Conservation (phyloP, 306 rosid species). For the Biancaea sappan region DNA sequence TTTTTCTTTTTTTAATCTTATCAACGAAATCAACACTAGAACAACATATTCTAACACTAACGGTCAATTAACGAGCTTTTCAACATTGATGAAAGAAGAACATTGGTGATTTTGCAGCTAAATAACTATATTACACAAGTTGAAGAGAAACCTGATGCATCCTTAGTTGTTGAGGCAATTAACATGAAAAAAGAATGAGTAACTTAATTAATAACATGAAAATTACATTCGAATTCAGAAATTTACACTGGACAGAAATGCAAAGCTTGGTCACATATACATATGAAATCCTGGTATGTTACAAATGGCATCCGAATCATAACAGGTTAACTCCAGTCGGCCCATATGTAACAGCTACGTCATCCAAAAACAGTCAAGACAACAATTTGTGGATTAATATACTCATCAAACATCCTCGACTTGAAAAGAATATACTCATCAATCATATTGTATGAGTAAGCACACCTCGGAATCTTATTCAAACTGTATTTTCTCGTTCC, state of each 20-base stretch:
- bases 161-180: neutral
- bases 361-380: neutral
- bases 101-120: neutral
- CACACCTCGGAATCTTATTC: conserved; percentile 10
- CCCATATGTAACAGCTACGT: neutral
- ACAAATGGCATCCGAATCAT: neutral
- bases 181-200: neutral
- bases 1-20: no score
- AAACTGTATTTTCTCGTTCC: neutral
- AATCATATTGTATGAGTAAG: neutral
- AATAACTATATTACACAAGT: neutral
- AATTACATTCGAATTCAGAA: neutral
- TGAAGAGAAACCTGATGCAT: neutral
- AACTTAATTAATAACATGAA: neutral
- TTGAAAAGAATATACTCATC: neutral
- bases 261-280: neutral
- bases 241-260: neutral
- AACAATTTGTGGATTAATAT: conserved; percentile 15
- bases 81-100: neutral
- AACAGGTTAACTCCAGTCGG: neutral
- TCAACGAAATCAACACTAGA: no score
- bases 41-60: no score
- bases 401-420: conserved; percentile 19
- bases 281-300: neutral
- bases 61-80: neutral